Conservation (phyloP, 768 basidiomycete species). For the Kondoa malvinella region DNA sequence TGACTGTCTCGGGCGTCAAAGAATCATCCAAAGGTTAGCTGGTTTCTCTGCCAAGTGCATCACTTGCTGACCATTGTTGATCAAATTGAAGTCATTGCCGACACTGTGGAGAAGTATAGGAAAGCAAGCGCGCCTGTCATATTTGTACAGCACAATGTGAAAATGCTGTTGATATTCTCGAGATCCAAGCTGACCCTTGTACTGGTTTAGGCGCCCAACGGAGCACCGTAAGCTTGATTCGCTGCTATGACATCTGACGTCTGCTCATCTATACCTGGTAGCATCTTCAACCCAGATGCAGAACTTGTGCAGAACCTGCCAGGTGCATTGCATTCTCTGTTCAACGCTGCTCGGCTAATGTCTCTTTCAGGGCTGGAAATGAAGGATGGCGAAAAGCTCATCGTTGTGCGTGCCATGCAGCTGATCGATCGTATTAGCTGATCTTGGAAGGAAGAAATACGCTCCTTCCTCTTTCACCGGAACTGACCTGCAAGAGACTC, state of each 20-base stretch:
- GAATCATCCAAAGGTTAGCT: slow-evolving; percentile 11
- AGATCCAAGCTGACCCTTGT: no score
- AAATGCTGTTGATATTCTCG: slow-evolving; percentile 18
- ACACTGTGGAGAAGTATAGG: slow-evolving; percentile 1
- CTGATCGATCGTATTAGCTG: no score
- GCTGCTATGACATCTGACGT: no score
- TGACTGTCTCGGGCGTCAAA: slow-evolving; percentile 15
- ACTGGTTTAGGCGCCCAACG: no score
- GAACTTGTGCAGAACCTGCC: no score
- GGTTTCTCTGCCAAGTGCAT: slow-evolving; percentile 4
- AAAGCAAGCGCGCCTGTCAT: slow-evolving; percentile 17
- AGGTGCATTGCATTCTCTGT: no score
- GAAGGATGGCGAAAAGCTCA: slow-evolving; percentile 14
- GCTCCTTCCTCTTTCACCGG: slow-evolving; percentile 22
- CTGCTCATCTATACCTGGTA: not conserved
- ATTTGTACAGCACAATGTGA: slow-evolving; percentile 17
- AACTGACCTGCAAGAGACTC: slow-evolving; percentile 15
- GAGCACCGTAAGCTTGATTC: no score
- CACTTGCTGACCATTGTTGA: not conserved
- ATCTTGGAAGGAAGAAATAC: no score
- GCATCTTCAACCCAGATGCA: not conserved
- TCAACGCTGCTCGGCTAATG: no score
- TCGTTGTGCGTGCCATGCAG: no score
- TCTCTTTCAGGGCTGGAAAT: slow-evolving; percentile 15
- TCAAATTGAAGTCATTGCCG: not conserved